Conservation (phyloP, 2,329 filamentous ascomycete genomes). For the Lasiodiplodia sp. region DNA sequence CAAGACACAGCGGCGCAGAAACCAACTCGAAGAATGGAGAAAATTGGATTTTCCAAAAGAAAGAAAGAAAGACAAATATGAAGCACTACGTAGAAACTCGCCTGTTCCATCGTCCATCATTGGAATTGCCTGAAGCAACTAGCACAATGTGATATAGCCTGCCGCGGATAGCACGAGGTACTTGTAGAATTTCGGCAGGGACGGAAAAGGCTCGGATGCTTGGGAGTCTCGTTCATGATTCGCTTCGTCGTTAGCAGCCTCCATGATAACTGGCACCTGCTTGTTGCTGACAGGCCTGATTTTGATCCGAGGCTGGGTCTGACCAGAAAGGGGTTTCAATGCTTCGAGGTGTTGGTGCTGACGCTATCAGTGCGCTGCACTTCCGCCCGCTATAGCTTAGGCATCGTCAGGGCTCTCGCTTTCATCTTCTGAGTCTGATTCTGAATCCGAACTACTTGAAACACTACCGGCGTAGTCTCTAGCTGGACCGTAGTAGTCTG, state of each 20-base stretch:
- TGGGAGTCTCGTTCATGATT: not conserved
- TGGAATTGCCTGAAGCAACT: not conserved
- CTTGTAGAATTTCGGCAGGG: not conserved
- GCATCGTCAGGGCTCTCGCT: too few relatives aligned
- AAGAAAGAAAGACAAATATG: too few relatives aligned
- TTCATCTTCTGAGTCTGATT: not conserved
- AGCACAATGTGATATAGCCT: not conserved
- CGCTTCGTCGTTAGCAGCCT: not conserved
- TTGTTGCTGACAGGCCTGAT: not conserved
- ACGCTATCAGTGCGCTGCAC: not conserved
- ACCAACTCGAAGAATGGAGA: too few relatives aligned
- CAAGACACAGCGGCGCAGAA: too few relatives aligned
- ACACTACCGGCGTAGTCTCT: not conserved
- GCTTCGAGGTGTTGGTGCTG: not conserved
- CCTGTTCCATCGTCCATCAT: not conserved
- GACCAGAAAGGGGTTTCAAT: not conserved
- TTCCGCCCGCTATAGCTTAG: too few relatives aligned
- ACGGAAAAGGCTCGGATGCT: not conserved
- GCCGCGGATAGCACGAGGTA: not conserved
- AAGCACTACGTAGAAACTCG: too few relatives aligned
- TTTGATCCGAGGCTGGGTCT: not conserved
- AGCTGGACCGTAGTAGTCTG: conserved; percentile 4
- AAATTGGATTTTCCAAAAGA: too few relatives aligned
- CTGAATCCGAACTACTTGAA: not conserved
- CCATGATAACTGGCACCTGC: not conserved